Evolutionary conservation across 164 flowering plant species (phyloP).

Genomic region (Umbilicus rupestris): DNA sequence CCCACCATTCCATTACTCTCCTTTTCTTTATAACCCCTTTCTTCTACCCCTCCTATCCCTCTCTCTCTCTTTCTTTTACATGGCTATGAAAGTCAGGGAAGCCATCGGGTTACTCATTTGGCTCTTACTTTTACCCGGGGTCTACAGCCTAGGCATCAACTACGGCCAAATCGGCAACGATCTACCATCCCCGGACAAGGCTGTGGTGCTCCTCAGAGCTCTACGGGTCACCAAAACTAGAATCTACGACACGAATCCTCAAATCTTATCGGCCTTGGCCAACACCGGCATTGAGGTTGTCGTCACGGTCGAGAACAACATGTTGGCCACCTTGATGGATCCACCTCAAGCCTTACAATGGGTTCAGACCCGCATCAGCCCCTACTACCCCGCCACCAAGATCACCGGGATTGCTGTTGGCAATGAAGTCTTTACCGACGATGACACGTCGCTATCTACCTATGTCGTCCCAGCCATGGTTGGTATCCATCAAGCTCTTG

Average conservation of each 20-base stretch:
- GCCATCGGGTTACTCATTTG: neutral
- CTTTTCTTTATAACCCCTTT: no score
- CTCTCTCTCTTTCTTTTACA: neutral
- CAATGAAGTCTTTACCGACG: slow-evolving; percentile 66
- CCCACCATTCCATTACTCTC: no score
- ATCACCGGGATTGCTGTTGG: slow-evolving; percentile 86
- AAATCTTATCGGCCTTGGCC: slow-evolving; percentile 59
- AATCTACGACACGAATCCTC: slow-evolving; percentile 92
- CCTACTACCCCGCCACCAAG: slow-evolving; percentile 64
- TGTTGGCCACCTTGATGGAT: slow-evolving; percentile 33
- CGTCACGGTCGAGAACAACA: slow-evolving; percentile 32
- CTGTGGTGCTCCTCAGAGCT: slow-evolving; percentile 39
- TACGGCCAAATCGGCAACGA: slow-evolving; percentile 87
- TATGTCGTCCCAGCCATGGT: slow-evolving; percentile 59
- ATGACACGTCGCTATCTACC: slow-evolving; percentile 34
- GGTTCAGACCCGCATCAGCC: slow-evolving; percentile 58
- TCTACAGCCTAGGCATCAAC: slow-evolving; percentile 56
- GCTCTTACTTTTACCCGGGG: neutral
- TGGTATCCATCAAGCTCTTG: slow-evolving; percentile 49
- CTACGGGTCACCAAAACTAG: slow-evolving; percentile 51
- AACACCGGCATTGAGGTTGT: slow-evolving; percentile 45
- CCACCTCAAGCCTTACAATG: slow-evolving; percentile 72
- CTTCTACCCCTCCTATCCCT: no score
- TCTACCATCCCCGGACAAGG: slow-evolving; percentile 61
- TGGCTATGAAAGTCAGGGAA: neutral